Conservation (phyloP, 257 asterid genomes). For the Marsdenia floribunda region DNA sequence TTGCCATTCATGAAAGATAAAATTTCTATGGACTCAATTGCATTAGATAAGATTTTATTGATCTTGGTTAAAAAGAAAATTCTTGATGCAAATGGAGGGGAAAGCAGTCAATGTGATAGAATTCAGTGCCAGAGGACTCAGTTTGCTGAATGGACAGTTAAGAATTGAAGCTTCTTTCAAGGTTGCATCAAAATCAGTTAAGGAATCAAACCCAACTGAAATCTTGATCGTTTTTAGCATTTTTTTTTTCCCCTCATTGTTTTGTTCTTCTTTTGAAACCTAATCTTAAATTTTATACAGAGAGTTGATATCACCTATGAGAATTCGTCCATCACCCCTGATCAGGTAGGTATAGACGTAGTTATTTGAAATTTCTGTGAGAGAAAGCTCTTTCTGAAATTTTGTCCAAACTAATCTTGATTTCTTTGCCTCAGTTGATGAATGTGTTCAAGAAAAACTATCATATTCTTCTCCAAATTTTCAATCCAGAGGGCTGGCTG, state of each 20-base stretch:
- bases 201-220: slow-evolving; percentile 13
- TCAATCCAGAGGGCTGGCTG: slow-evolving; percentile 95
- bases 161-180: slow-evolving; percentile 72
- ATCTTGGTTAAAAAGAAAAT: neutral
- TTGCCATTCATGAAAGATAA: neutral
- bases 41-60: neutral
- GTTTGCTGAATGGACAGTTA: slow-evolving; percentile 63
- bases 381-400: neutral
- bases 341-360: slow-evolving; percentile 43
- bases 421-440: slow-evolving; percentile 54
- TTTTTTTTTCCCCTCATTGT: neutral
- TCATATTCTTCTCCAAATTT: slow-evolving; percentile 63
- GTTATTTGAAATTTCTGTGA: neutral
- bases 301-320: slow-evolving; percentile 68
- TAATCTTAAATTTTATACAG: slow-evolving; percentile 24
- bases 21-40: too few species aligned
- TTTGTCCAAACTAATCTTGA: neutral
- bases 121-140: slow-evolving; percentile 79
- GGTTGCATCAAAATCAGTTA: slow-evolving; percentile 68
- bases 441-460: slow-evolving; percentile 79
- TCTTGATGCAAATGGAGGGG: slow-evolving; percentile 58
- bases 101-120: slow-evolving; percentile 83
- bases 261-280: neutral
- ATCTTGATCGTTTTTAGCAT: slow-evolving; percentile 8
- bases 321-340: slow-evolving; percentile 66